phyloP scores from a whole-genome alignment of 176 grass and related monocot genomes.

The Oryza meyeriana region DNA sequence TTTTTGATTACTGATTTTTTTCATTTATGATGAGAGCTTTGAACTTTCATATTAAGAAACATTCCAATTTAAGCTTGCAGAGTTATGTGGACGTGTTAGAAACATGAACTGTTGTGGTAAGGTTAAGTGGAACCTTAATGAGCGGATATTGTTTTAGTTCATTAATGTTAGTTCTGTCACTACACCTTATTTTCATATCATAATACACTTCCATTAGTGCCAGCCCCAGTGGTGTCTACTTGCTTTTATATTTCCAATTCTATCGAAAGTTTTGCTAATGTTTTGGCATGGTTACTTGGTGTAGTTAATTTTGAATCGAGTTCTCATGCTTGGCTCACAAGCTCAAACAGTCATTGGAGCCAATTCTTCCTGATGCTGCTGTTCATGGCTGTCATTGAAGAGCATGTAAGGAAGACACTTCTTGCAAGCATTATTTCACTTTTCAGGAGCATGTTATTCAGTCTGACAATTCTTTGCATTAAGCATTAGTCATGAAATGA shows the following conservation, averaged over 20 bases:
- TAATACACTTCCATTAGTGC: background rate
- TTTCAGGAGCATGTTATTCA: background rate
- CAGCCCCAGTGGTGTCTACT: background rate
- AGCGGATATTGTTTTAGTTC: background rate
- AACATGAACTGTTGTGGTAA: background rate
- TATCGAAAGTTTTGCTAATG: conserved; percentile 15
- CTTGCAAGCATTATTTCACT: conserved; percentile 5
- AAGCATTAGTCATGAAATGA: background rate
- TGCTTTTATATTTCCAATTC: background rate
- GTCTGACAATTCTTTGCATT: background rate
- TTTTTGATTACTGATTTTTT: background rate
- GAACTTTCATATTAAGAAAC: background rate
- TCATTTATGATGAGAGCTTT: background rate
- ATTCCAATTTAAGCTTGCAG: background rate
- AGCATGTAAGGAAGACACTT: conserved; percentile 73
- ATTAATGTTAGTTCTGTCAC: background rate
- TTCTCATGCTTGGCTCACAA: conserved; percentile 93
- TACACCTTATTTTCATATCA: too few relatives aligned
- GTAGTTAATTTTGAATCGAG: conserved; percentile 81
- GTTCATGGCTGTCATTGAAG: conserved; percentile 97
- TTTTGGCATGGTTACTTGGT: conserved; percentile 32
- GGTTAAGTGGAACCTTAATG: conserved; percentile 1
- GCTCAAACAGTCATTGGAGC: conserved; percentile 80
- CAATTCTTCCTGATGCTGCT: conserved; percentile 61
- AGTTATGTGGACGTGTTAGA: background rate